A percentile compares a stretch with the other conserved stretches of the same genome.
phyloP scores from a whole-genome alignment of 2,329 filamentous ascomycete species.

The Stachybotrys chlorohalonatus region DNA sequence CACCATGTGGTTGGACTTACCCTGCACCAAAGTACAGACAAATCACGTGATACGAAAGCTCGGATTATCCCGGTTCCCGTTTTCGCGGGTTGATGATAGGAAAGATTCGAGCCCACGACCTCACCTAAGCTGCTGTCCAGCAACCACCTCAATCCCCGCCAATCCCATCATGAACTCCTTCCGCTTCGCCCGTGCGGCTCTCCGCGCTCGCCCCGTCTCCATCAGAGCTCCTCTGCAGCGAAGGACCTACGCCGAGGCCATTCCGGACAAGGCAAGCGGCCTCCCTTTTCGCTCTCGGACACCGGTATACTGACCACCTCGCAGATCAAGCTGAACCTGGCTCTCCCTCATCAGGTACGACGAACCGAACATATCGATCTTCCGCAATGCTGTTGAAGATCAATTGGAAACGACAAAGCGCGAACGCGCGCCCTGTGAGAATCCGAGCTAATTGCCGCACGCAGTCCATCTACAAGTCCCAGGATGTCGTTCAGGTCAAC shows the following conservation, averaged over 20 bases:
- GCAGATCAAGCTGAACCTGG: slow-evolving; percentile 93
- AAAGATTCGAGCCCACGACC: slow-evolving; percentile 40
- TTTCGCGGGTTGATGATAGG: slow-evolving; percentile 26
- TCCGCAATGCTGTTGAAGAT: slow-evolving; percentile 1
- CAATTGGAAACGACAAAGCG: background rate
- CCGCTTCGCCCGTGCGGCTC: slow-evolving; percentile 82
- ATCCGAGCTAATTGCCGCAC: slow-evolving; percentile 42
- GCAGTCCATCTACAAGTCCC: slow-evolving; percentile 61
- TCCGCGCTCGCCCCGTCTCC: slow-evolving; percentile 72
- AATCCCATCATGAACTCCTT: slow-evolving; percentile 79
- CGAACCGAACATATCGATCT: slow-evolving; percentile 9
- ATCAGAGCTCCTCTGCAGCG: slow-evolving; percentile 70
- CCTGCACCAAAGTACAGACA: background rate
- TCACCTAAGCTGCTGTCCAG: slow-evolving; percentile 30
- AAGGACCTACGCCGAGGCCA: slow-evolving; percentile 84
- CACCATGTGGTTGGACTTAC: background rate
- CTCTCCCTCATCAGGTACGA: slow-evolving; percentile 96
- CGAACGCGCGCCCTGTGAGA: slow-evolving; percentile 13
- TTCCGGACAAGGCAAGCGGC: slow-evolving; percentile 64
- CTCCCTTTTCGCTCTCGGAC: slow-evolving; percentile 11
- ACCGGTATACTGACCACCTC: slow-evolving; percentile 13
- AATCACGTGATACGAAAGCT: slow-evolving; percentile 20
- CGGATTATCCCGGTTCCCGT: slow-evolving; percentile 32
- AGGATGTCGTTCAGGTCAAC: slow-evolving; percentile 88
- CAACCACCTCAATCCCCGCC: slow-evolving; percentile 40